phyloP scores from a whole-genome alignment of 2,329 filamentous ascomycete species.

The Colletotrichum sublineola region DNA sequence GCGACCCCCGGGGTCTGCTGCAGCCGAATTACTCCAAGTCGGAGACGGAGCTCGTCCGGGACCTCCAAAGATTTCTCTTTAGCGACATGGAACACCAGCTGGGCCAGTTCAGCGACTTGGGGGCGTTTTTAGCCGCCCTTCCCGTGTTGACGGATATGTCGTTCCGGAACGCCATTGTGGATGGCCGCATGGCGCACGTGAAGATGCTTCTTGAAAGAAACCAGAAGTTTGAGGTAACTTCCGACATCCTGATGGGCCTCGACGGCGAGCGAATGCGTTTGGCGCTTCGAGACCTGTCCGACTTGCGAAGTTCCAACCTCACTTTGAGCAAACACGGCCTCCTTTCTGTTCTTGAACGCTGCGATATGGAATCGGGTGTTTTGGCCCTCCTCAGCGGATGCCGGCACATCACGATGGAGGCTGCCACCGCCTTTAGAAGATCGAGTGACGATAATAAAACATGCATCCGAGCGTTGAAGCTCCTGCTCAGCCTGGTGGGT shows the following conservation, averaged over 20 bases:
- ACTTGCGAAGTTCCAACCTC: not conserved
- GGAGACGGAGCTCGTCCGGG: not conserved
- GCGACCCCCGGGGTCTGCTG: not conserved
- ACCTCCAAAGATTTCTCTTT: not conserved
- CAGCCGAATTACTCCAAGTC: constrained; percentile 14
- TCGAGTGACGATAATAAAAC: too few relatives aligned
- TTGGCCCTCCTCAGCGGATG: not conserved
- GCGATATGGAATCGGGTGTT: not conserved
- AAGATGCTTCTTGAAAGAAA: not conserved
- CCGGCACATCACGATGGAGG: rapidly evolving
- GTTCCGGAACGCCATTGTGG: not conserved
- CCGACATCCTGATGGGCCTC: not conserved
- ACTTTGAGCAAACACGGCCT: rapidly evolving
- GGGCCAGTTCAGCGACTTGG: not conserved
- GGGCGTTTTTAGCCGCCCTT: not conserved
- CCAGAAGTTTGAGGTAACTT: not conserved
- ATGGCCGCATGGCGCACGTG: not conserved
- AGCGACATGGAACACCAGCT: too few relatives aligned
- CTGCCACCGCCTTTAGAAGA: not conserved
- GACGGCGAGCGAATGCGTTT: too few relatives aligned
- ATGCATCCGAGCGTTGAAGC: too few relatives aligned
- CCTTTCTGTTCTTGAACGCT: not conserved
- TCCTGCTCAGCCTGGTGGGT: too few relatives aligned
- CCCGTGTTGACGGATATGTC: not conserved
- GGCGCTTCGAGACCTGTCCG: not conserved